Base-by-base conservation (phyloP, 225 moss, liverwort and hornwort species). In the Pseudoscleropodium purum region DNA sequence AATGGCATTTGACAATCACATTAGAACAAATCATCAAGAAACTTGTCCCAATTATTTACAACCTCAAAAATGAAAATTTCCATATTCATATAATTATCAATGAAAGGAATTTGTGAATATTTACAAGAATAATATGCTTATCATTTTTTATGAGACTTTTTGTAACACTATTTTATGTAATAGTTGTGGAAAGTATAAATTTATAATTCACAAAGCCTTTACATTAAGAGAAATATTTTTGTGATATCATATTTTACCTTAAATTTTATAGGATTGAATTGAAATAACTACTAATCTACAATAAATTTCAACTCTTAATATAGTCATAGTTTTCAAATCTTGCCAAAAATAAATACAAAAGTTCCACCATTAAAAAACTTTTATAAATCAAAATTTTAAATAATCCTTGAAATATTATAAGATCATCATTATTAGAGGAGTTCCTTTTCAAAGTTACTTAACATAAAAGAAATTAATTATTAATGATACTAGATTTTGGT, bases 41-140 rank as follows among this genome's bases (percentile, higher is more conserved):
- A 85, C 69, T 86, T 92, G 75, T 86, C 92, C 69, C 89, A 89
- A 74, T 79, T 94, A 81, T 81, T 94, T 79, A 88, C 89, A 86
- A 86, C 75, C 65, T 89, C 87, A 33, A 52, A 34, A 36, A 70
- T 90, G 24, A 93, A 86, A 57, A 54, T 85, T 26, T 60, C 57
- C 0, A 34, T 60, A 81, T 79, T 47, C 66, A 37, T 39, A 54
- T 87, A 24, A 65, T 17, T 24, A 90, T 80, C 79, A 89, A 83
- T 82, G 89, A 93, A 67, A 77, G 56, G 13, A 33, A 45, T 29
- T 37, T 79, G 2, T 39, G 18, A 47, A 57, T 45, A n/a, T 24
- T 72, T 18, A 20, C 67, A 47, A 51, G 8, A 75, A 60, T 84
- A 87, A 6, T 84, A 92, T 81, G 37, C 5, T 90, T 21, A 17